Evolutionary conservation across 768 basidiomycete genomes (phyloP).

Genomic region (Lepiota subincarnata): DNA sequence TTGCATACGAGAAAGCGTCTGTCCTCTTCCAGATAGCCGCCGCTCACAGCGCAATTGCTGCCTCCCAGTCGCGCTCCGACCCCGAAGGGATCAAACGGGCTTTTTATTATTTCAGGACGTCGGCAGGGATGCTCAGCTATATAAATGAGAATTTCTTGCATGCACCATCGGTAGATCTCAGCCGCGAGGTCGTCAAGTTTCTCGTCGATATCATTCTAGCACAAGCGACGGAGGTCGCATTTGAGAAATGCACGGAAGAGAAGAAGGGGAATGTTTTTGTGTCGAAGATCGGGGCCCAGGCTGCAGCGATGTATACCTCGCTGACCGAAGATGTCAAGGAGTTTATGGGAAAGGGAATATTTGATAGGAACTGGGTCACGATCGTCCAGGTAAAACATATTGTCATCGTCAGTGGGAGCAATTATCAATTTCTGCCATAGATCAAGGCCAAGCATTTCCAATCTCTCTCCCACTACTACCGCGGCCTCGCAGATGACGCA

Average conservation of each 20-base stretch:
- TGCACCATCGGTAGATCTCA: slow-evolving; percentile 92
- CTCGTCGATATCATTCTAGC: slow-evolving; percentile 83
- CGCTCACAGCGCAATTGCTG: slow-evolving; percentile 89
- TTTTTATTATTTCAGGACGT: slow-evolving; percentile 85
- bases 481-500: slow-evolving; percentile 71
- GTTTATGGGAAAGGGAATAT: slow-evolving; percentile 93
- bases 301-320: slow-evolving; percentile 73
- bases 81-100: slow-evolving; percentile 92
- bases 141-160: slow-evolving; percentile 99
- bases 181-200: slow-evolving; percentile 92
- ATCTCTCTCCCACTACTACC: slow-evolving; percentile 85
- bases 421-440: slow-evolving; percentile 31
- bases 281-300: slow-evolving; percentile 80
- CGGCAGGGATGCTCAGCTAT: slow-evolving; percentile 96
- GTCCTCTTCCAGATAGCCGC: slow-evolving; percentile 95
- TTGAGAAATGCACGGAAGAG: slow-evolving; percentile 91
- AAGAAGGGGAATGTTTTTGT: slow-evolving; percentile 80
- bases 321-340: slow-evolving; percentile 94
- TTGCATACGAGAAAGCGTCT: slow-evolving; percentile 97
- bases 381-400: slow-evolving; percentile 62
- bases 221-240: slow-evolving; percentile 94
- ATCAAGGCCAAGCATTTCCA: slow-evolving; percentile 90
- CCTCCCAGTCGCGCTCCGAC: slow-evolving; percentile 79
- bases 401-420: not conserved
- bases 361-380: slow-evolving; percentile 92